Evolutionary conservation across 202 grass and related monocot species (phyloP), one percentile per base, ranked within the genome.

Genomic region (Panicum hallii): DNA sequence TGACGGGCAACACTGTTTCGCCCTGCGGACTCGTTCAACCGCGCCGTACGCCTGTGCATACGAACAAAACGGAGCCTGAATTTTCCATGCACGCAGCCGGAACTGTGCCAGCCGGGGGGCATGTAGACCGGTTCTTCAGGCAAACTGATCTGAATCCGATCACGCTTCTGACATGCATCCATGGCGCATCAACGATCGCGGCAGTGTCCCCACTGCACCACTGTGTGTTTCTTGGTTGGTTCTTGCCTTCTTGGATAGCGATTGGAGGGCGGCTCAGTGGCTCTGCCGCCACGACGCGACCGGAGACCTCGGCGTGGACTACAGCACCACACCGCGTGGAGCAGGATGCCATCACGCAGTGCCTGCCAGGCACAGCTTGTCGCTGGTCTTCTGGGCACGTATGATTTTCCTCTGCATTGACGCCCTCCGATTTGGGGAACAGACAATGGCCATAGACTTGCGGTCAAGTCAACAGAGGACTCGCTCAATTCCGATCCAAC

Each of bases 11-110:
- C n/a, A 17, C 23, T 19, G 69, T 22, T 53, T 77, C 20, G 43
- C 11, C 40, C 40, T 17, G 11, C 49, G 12, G 84, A 81, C 84
- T 47, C 9, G 9, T 86, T 86, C 77, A 86, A 67, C 78, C 16
- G 17, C 6, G 36, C 46, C 40, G 57, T 65, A 38, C 53, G 36
- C 7, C 16, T 6, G 38, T 22, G 1, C 63, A 60, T 28, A 19
- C 52, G 32, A 77, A 69, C 50, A 47, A 57, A 41, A 69, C 52
- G 36, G 26, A 13, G n/a, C 17, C 45, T 44, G n/a, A 30, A 66
- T 55, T 66, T 52, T 32, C 22, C 26, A 55, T 17, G 13, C 9
- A 44, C 14, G 11, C 0, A 14, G 5, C 58, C 11, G 23, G 23
- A 30, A 30, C 17, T 32, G 32, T 32, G 15, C 55, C 55, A 7